These are phyloP conservation scores for Mortierella sp. DNA, from an alignment of 371 early-diverging fungal species.

Conservation along the genomic window DNA sequence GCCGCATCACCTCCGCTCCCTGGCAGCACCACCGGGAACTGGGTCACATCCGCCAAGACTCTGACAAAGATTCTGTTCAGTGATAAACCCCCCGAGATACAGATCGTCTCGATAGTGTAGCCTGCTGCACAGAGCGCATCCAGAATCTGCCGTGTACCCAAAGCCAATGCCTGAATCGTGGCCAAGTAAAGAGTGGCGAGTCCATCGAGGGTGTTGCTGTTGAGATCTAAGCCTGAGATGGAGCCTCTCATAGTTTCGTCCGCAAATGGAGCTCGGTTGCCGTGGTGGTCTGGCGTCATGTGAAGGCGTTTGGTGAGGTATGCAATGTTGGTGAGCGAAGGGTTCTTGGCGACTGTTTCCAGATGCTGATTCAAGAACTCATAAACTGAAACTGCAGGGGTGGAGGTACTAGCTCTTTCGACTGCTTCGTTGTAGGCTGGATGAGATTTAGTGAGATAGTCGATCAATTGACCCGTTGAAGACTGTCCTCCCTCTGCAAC, in stretches of 20 bases:
- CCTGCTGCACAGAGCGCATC: conserved; percentile 67
- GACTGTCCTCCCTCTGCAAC: conserved; percentile 84
- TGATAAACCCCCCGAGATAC: conserved; percentile 80
- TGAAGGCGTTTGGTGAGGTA: conserved; percentile 70
- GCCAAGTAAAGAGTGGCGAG: conserved; percentile 77
- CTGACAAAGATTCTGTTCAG: conserved; percentile 76
- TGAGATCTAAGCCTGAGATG: conserved; percentile 72
- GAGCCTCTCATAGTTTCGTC: conserved; percentile 78
- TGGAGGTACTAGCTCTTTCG: conserved; percentile 29
- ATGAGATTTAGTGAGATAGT: conserved; percentile 72
- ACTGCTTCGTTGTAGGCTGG: conserved; percentile 64
- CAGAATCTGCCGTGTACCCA: conserved; percentile 76
- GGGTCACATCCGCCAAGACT: conserved; percentile 71
- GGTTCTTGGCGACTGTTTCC: conserved; percentile 45
- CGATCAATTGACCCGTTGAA: conserved; percentile 79
- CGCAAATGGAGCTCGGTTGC: conserved; percentile 82
- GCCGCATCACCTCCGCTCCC: conserved; percentile 70
- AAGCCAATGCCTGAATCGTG: conserved; percentile 73
- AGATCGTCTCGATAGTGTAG: conserved; percentile 71
- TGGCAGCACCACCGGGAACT: conserved; percentile 70
- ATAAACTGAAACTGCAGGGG: conserved; percentile 60
- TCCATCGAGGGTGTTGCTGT: conserved; percentile 65
- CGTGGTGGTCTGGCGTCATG: conserved; percentile 84
- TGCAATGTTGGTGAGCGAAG: conserved; percentile 52
- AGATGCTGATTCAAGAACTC: conserved; percentile 65